Base-by-base conservation (phyloP, 2,329 filamentous ascomycete genomes). In the Pestalotiopsis sp. region DNA sequence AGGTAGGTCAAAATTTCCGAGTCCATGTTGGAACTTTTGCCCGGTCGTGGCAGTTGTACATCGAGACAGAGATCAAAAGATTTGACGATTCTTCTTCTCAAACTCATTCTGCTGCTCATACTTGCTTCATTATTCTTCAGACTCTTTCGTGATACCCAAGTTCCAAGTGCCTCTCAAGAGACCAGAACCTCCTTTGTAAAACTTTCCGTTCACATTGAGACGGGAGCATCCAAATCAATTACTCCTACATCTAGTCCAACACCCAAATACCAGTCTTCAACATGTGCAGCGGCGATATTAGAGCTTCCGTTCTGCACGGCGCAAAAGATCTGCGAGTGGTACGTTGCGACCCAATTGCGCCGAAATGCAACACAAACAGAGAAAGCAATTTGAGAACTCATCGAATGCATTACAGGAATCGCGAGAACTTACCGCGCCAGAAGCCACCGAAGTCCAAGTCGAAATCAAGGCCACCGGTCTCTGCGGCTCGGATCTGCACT, bases 401-500 rank as follows among this genome's bases (percentile, higher is more conserved):
- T n/a, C 12, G 60, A 11, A n/a, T 27, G 20, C 40, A 38, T 67
- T 45, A 59, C 73, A 90, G 89, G 84, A 90, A 83, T 81, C 84
- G 68, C 85, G 89, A 69, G 75, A 80, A 6, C 83, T 91, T 27
- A 78, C 88, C 4, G 68, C 84, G n/a, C 89, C 89, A 14, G 81
- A 81, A 14, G 78, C 83, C 68, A 81, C 84, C 73, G 87, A 91
- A 71, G 86, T 92, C 66, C 89, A 90, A 74, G 82, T 92, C 70
- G 82, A 86, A 71, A 83, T 91, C 74, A 85, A 86, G 70, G 83
- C 87, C 61, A 92, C 90, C 14, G 89, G 89, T 61, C 84, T 92
- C 77, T 92, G 90, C 79, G 90, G 90, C 72, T 91, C 89, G 45
- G 90, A 92, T 77, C 83, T 91, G 66, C 88, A 90, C 76, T 91